Evolutionary conservation across 257 asterid species (phyloP).

Genomic region (Echites panduratus): DNA sequence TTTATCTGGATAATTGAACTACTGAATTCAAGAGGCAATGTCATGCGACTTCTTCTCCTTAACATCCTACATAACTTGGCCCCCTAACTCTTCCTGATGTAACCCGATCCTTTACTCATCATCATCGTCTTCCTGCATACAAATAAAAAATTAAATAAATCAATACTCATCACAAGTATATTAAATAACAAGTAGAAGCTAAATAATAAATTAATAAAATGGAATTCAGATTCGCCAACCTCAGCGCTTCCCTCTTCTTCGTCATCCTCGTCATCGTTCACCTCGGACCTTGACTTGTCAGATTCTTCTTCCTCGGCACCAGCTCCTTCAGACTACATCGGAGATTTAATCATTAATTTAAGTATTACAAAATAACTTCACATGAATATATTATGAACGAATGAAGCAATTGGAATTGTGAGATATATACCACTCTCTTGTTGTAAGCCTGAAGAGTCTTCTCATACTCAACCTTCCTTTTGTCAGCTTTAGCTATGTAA

Average conservation of each 20-base stretch:
- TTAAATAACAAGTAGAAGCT: not conserved
- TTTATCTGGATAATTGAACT: conserved; percentile 17
- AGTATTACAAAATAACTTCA: not conserved
- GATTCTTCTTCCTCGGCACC: conserved; percentile 27
- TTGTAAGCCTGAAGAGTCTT: conserved; percentile 68
- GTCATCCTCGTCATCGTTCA: conserved; percentile 28
- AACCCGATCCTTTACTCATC: conserved; percentile 11
- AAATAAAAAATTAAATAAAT: not conserved
- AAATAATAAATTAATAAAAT: not conserved
- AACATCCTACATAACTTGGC: conserved; percentile 8
- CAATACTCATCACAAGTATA: too few species aligned
- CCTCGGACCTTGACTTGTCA: conserved; percentile 32
- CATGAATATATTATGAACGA: not conserved
- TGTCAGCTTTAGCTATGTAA: conserved; percentile 60
- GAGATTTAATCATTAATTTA: not conserved
- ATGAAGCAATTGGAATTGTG: not conserved
- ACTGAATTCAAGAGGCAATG: conserved; percentile 9
- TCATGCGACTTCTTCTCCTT: conserved; percentile 9
- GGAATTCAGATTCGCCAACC: not conserved
- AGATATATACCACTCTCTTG: conserved; percentile 34
- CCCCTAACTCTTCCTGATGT: not conserved
- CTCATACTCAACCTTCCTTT: conserved; percentile 68
- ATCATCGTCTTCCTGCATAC: conserved; percentile 21
- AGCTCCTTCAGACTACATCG: conserved; percentile 15
- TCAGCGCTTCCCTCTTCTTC: conserved; percentile 30